phyloP scores from a whole-genome alignment of 2,329 filamentous ascomycete genomes.

The Colletotrichum limetticola region DNA sequence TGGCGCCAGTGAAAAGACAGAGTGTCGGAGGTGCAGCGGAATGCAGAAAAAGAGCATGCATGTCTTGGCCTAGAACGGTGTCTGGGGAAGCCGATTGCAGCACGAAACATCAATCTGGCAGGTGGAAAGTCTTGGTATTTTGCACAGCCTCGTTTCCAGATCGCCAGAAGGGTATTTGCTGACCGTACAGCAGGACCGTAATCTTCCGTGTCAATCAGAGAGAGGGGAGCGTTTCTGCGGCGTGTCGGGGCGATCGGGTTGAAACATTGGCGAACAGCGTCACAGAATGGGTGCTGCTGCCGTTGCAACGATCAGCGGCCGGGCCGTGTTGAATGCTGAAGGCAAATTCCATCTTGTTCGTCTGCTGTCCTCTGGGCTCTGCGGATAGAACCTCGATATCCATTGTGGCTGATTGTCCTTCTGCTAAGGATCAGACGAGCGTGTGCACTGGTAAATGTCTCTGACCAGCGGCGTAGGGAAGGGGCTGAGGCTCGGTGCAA shows the following conservation, averaged over 20 bases:
- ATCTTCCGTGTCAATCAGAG: not conserved
- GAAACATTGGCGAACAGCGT: constrained; percentile 19
- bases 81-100: constrained; percentile 33
- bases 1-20: constrained; percentile 3
- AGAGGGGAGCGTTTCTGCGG: not conserved
- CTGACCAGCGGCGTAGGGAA: constrained; percentile 11
- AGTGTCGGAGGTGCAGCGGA: constrained; percentile 17
- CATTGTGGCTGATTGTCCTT: constrained; percentile 12
- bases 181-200: not conserved
- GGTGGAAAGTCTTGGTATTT: constrained; percentile 32
- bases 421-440: constrained; percentile 18
- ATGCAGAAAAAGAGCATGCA: constrained; percentile 19
- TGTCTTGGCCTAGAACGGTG: constrained; percentile 29
- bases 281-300: not conserved
- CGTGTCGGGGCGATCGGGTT: constrained; percentile 17
- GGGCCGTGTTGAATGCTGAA: not conserved
- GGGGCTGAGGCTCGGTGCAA: constrained; percentile 32
- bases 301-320: constrained; percentile 1
- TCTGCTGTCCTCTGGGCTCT: not conserved
- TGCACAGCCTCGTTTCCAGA: constrained; percentile 34
- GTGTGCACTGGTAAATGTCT: not conserved
- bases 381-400: not conserved
- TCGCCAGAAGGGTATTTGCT: constrained; percentile 17
- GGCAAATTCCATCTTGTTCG: constrained; percentile 1
- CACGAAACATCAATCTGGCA: constrained; percentile 34